Conservation (phyloP, 371 early-diverging fungal species). For the Nematocida sp. region DNA sequence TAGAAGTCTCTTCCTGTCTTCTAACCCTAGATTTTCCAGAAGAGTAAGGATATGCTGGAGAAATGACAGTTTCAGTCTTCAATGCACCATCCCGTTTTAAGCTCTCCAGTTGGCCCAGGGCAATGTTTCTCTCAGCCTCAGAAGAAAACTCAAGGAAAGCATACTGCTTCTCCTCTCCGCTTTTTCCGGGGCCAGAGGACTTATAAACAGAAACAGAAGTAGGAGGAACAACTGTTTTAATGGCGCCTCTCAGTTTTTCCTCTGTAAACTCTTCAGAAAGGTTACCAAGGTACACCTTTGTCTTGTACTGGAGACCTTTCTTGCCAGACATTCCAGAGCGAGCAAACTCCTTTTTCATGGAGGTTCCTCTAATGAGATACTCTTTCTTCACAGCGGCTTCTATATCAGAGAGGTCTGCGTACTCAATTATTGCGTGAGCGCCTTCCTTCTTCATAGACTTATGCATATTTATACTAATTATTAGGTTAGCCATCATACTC, state of each 20-base stretch:
- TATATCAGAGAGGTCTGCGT: neutral
- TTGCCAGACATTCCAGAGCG: neutral
- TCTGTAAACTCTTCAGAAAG: slow-evolving; percentile 8
- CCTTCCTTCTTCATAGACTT: slow-evolving; percentile 4
- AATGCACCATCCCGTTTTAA: slow-evolving; percentile 45
- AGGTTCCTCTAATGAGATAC: neutral
- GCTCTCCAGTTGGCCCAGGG: slow-evolving; percentile 32
- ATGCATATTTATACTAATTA: slow-evolving; percentile 34
- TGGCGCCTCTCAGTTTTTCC: neutral
- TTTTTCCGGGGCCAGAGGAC: neutral
- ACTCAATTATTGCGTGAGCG: slow-evolving; percentile 17
- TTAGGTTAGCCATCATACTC: slow-evolving; percentile 54
- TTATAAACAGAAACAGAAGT: slow-evolving; percentile 6
- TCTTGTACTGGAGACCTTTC: neutral
- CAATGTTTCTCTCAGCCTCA: slow-evolving; percentile 28
- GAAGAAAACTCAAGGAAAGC: slow-evolving; percentile 39
- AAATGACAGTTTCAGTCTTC: neutral
- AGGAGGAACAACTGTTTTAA: neutral
- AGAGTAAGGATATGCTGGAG: slow-evolving; percentile 47
- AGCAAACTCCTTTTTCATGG: neutral
- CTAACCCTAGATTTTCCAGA: no score
- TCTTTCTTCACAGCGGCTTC: neutral
- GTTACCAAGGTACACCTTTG: slow-evolving; percentile 35
- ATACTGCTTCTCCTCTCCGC: slow-evolving; percentile 18
- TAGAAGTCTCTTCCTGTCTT: no score